Conservation (phyloP, 75 land plant genomes). For the Pinus tabuliformis region DNA sequence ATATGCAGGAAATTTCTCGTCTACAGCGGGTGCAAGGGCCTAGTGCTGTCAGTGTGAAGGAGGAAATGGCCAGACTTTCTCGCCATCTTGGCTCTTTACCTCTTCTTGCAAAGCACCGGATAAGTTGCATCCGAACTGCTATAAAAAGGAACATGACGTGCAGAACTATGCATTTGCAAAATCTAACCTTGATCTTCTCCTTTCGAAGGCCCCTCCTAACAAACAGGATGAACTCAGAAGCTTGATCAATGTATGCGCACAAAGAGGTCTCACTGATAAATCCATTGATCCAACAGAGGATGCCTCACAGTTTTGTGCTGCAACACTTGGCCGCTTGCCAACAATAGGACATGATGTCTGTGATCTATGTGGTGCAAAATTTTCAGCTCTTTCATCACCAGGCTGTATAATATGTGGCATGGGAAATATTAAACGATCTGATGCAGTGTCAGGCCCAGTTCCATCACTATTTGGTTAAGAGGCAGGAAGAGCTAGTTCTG, state of each 20-base stretch:
- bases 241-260: constrained; percentile 74
- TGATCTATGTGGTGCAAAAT: constrained; percentile 94
- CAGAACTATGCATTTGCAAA: constrained; percentile 90
- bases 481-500: not conserved
- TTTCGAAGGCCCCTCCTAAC: constrained; percentile 87
- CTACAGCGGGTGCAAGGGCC: too few species aligned
- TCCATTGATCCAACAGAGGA: constrained; percentile 96
- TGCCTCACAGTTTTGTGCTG: constrained; percentile 92
- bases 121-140: constrained; percentile 89
- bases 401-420: constrained; percentile 97
- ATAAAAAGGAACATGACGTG: constrained; percentile 96
- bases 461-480: constrained; percentile 86
- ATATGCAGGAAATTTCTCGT: constrained; percentile 13
- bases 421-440: constrained; percentile 95
- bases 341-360: constrained; percentile 98
- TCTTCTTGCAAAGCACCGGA: constrained; percentile 53
- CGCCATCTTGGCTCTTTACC: too few species aligned
- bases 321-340: constrained; percentile 88
- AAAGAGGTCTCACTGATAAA: constrained; percentile 82
- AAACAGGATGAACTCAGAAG: constrained; percentile 94
- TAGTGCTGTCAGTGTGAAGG: too few species aligned
- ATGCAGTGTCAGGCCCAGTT: constrained; percentile 65
- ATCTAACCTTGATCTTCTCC: constrained; percentile 84
- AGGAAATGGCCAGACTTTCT: too few species aligned
- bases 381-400: constrained; percentile 81